Base-by-base conservation (phyloP, 768 basidiomycete genomes). In the Mycena albidolilacea region DNA sequence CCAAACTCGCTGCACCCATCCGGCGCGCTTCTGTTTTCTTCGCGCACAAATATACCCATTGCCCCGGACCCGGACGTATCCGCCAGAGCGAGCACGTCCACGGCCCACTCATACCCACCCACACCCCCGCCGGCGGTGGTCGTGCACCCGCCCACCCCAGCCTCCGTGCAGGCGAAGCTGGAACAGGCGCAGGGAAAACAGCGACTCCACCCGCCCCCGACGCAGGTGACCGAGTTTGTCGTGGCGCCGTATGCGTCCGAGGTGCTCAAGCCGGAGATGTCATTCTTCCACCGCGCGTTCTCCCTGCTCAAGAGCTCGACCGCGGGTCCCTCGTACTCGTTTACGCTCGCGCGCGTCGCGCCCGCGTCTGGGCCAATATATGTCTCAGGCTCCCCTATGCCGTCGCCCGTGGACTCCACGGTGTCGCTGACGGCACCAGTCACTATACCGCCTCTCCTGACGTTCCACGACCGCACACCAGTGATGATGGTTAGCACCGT, bases 391-490 rank as follows among this genome's bases (percentile, higher is more conserved):
- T 41, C 70, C 7, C 76, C 63, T 10, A 44, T 50, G 12, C 64
- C 64, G 8, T 72, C 75, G 7, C 71, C 76, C 3, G 50, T 75
- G 15, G 70, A 73, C 6, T 70, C 79, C 6, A 61, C 70, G 4
- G 69, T 76, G 7, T 41, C 81, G 50, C 30, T 77, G 50, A 68
- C 77, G 65, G 39, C 78, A 71, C 39, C 72, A 76, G 10, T 71
- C 70, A 23, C 78, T 72, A 75, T 81, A 35, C 80, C 83, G 0
- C 87, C 91, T 5, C 81, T 95, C 15, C 83, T 94, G 15, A 87
- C 87, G 0, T 95, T 93, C 80, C 89, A 91, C 67, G 94, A 95
- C 78, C 89, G 83, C 44, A 95, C 94, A 3, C 92, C 94, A 0
- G 80, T 93, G 6, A 84, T 91, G 69, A 90, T 89, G 0, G 85